Evolutionary conservation across 441 rosid species (phyloP).

Genomic region (Syzygium syzygioides): DNA sequence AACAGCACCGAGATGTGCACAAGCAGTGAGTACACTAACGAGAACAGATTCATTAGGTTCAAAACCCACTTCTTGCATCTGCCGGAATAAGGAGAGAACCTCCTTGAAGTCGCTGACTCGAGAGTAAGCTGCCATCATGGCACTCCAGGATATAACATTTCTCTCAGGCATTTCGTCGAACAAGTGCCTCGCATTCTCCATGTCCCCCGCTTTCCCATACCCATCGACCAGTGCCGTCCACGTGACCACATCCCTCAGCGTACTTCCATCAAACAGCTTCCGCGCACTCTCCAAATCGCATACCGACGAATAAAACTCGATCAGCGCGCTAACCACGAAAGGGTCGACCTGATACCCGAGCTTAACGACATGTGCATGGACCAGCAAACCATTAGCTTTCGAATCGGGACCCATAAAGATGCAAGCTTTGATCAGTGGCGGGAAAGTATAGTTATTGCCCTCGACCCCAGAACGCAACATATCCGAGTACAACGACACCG

Average conservation of each 20-base stretch:
- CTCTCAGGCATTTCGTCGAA: slow-evolving; percentile 41
- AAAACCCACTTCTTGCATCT: slow-evolving; percentile 11
- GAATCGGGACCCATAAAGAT: slow-evolving; percentile 12
- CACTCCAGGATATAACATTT: slow-evolving; percentile 37
- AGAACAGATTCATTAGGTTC: slow-evolving; percentile 32
- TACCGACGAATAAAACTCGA: slow-evolving; percentile 16
- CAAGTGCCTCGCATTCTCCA: slow-evolving; percentile 18
- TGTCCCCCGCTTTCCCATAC: too few relatives aligned
- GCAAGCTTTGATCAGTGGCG: slow-evolving; percentile 43
- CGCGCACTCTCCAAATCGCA: slow-evolving; percentile 20
- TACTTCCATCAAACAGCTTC: slow-evolving; percentile 20
- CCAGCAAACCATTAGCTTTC: slow-evolving; percentile 9
- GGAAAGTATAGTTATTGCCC: slow-evolving; percentile 31
- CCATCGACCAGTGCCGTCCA: slow-evolving; percentile 11
- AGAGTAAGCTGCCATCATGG: not conserved
- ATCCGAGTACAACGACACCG: slow-evolving; percentile 18
- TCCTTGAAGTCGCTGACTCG: slow-evolving; percentile 18
- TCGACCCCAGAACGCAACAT: slow-evolving; percentile 19
- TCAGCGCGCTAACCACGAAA: slow-evolving; percentile 32
- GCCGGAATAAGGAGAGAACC: slow-evolving; percentile 28
- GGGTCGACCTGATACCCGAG: slow-evolving; percentile 21
- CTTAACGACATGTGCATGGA: slow-evolving; percentile 34
- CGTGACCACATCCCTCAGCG: slow-evolving; percentile 22
- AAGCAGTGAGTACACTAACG: slow-evolving; percentile 26
- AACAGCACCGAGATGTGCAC: too few relatives aligned